Base-by-base conservation (phyloP, 805 yeast genomes). In the Candida patagonica region DNA sequence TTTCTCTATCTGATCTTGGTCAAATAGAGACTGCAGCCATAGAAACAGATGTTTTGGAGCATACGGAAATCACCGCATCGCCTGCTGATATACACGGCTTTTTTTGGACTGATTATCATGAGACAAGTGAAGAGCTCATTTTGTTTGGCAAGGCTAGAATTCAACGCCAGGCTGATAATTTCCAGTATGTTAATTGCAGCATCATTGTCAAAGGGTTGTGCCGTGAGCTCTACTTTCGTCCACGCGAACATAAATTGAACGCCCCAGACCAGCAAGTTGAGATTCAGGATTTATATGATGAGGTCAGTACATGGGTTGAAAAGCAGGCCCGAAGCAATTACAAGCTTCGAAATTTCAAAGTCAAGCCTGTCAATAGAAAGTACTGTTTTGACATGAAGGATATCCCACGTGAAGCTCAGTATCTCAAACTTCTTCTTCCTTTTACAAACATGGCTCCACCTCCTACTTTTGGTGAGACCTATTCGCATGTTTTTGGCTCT, bases 101-200 rank as follows among this genome's bases (percentile, higher is more conserved):
- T 78, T 92, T 72, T 59, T 92, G 96, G 96, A 62, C 83, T 23
- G 98, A 92, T 60, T 87, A 78, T 57, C 69, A 81, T 19, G 97
- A 89, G 56, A 75, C 80, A 9, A 83, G 79, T 43, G 71, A 71
- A 49, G 62, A 77, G 0, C 61, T 92, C 36, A 57, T 84, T 15
- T 66, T 92, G 7, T 89, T 82, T 57, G 98, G 98, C 40, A 86
- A 87, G 55, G 71, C 81, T 9, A 68, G 71, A 42, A 68, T 87
- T 3, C 63, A 63, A 6, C 77, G 76, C 35, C 33, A 47, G 12
- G 43, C 78, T 3, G 63, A 68, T 7, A 57, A 73, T 20, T 16
- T 10, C 10, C 15, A 20, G 16, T 23, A 23, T 33, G 81, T 79
- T 3, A 84, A 95, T 2, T 80, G 82, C 37, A 73, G 84, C 68